Evolutionary conservation across 1,139 yeast genomes (phyloP), one percentile per base, ranked within the genome.

Genomic region (Protomyces pachydermus): DNA sequence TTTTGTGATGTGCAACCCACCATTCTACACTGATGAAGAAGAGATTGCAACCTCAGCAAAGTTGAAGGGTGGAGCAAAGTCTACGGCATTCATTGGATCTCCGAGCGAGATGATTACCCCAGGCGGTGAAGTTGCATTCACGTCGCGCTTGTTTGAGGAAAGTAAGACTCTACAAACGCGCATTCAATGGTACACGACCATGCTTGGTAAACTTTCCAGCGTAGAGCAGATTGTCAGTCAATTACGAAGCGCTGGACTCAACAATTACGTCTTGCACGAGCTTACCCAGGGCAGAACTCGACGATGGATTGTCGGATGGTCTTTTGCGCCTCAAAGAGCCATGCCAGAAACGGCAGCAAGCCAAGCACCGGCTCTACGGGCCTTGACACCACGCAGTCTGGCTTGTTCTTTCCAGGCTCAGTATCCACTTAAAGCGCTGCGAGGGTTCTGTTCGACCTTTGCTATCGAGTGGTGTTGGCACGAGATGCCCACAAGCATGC

Each of bases 1-100:
- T 12, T 58, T 58, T 35, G 52, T 74, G 1, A 73, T 79, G 70
- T 79, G 82, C 66, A 79, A 79, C 65, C 82, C 82, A 2, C 82
- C 82, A 1, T 79, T 79, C 66, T 79, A 78, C 66, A 61, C 67
- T 3, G 73, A 78, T 0, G 10, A 35, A 0, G 71, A 69, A 0
- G 81, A 78, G 42, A 66, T 78, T 56, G 56, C 56, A 3, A 45
- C 56, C 3, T 68, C 70, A 34, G 58, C 60, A 34, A 50, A 48
- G 3, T 16, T 18, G 32, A 71, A 71, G 56, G 23, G 37, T 3
- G 35, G 18, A 2, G 65, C 53, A 9, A 52, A 66, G 10, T 32
- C 20, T n/a, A 69, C 66, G 5, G 46, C 64, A 8, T 70, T 73
- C 39, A 54, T 60, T 3, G 77, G 73, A 3, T 55, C 68, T 6